Evolutionary conservation across 306 rosid species (phyloP).

Genomic region (Acmispon strigosus): DNA sequence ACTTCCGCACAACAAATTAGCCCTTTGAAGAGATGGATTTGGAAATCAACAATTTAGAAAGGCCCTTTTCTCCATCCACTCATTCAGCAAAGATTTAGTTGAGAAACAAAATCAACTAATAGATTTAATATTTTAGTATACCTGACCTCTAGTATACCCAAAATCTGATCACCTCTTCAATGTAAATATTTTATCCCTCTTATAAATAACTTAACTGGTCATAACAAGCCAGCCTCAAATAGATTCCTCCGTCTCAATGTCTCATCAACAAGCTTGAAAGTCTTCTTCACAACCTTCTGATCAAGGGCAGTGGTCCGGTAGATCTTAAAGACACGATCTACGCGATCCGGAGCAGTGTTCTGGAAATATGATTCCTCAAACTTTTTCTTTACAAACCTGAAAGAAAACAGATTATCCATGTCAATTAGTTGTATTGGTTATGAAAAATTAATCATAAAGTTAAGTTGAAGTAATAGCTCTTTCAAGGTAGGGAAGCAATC

Average conservation of each 20-base stretch:
- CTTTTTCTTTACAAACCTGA: constrained; percentile 95
- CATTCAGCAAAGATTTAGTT: constrained; percentile 41
- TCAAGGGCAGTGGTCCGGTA: constrained; percentile 96
- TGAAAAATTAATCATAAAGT: background rate
- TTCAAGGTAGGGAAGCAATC: background rate
- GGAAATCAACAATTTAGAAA: constrained; percentile 10
- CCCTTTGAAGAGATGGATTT: constrained; percentile 8
- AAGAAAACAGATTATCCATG: background rate
- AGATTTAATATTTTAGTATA: constrained; percentile 36
- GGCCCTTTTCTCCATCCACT: constrained; percentile 22
- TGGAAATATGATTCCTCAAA: constrained; percentile 91
- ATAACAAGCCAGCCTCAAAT: constrained; percentile 90
- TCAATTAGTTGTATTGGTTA: background rate
- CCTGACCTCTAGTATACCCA: constrained; percentile 42
- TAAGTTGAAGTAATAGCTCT: background rate
- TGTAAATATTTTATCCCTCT: constrained; percentile 14
- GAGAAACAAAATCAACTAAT: constrained; percentile 59
- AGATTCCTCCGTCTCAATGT: constrained; percentile 90
- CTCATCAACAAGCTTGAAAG: constrained; percentile 97
- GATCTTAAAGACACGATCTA: constrained; percentile 87
- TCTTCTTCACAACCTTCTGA: constrained; percentile 97
- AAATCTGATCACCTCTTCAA: constrained; percentile 33
- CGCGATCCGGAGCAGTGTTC: constrained; percentile 82
- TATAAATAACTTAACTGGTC: constrained; percentile 27
- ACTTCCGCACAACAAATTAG: constrained; percentile 17